Evolutionary conservation across 768 basidiomycete genomes (phyloP), one percentile per base, ranked within the genome.

Genomic region (Hypholoma fasciculare): DNA sequence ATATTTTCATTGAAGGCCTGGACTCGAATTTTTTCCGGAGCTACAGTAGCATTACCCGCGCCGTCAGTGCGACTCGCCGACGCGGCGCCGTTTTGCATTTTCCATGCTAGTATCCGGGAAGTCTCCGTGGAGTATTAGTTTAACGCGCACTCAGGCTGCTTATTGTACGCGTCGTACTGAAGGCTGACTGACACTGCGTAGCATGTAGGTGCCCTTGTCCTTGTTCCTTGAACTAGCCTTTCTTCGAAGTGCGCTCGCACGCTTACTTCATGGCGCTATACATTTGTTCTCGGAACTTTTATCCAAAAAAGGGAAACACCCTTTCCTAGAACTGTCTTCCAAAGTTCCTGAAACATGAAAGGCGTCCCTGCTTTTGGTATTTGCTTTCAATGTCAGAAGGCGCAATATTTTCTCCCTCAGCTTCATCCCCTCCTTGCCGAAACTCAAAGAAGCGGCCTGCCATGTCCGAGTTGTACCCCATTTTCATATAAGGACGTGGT

Each of bases 291-390:
- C 30, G 36, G 54, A 43, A 36, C 43, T 30, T 54, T 46, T 36
- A 19, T 20, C 43, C 30, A 26, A 34, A 54, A 54, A 47, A 36
- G 44, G 54, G 2, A 54, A 47, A 30, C 20, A 54, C 27, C 43
- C 54, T 37, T 47, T 54, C 54, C 36, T n/a, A 54, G 54, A 54
- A 54, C 1, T n/a, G 26, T 12, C 40, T 44, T 43, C 52, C 52
- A 23, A 53, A 46, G 34, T 54, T 54, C 54, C 42, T 54, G 54
- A 54, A 54, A 54, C 54, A 26, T 47, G 51, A 36, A 54, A 14
- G 16, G 16, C 39, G 16, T 49, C 23, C 27, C 23, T 30, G 23
- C 27, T 49, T 16, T n/a, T 2, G 48, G 16, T 34, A 30, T 49
- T 27, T 49, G 27, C 27, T 30, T 14, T 26, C 48, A 47, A 12